Base-by-base conservation (phyloP, 352 stramenopile species). In the Globisporangium iwayamae region DNA sequence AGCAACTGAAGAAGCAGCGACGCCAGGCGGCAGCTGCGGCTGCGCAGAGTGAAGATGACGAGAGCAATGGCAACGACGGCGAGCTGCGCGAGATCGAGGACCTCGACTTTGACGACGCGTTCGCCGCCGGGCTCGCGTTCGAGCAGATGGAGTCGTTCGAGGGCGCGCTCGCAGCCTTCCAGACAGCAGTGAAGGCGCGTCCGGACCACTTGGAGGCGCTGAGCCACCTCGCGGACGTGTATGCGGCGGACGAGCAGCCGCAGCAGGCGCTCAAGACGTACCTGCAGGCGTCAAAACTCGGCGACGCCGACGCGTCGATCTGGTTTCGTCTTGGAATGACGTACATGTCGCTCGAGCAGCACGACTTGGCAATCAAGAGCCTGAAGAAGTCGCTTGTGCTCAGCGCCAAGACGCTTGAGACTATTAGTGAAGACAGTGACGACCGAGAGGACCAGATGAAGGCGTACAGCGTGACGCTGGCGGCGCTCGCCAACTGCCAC, bases 101-200 rank as follows among this genome's bases (percentile, higher is more conserved):
- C 28, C 69, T 91, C 38, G 58, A 64, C 60, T 89, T 89, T 43
- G 71, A 79, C 25, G 79, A 91, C 60, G 79, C 81, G 8, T 72
- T 91, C 28, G 72, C 76, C 9, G 78, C 80, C n/a, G 82, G 82
- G 13, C 65, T 86, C 38, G 80, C 82, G 30, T 90, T 91, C 46
- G 70, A 89, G 60, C 78, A 91, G 63, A 63, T 91, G 11, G 69
- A 73, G 50, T 76, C 75, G 0, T 69, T 79, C 32, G 80, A 89
- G 9, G 79, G 72, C 10, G 82, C 82, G 3, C 36, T 79, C 36
- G 67, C 66, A 41, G 69, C 80, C 0, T 87, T 85, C 55, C 58
- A 75, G 30, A 65, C 63, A 48, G 82, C 82, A 0, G 68, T 81
- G 14, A 57, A 68, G 18, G 73, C 73, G 8, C 55, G 71, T n/a